Evolutionary conservation across 306 rosid genomes (phyloP), one percentile per base, ranked within the genome.

Genomic region (Gynostemma pentaphyllum): DNA sequence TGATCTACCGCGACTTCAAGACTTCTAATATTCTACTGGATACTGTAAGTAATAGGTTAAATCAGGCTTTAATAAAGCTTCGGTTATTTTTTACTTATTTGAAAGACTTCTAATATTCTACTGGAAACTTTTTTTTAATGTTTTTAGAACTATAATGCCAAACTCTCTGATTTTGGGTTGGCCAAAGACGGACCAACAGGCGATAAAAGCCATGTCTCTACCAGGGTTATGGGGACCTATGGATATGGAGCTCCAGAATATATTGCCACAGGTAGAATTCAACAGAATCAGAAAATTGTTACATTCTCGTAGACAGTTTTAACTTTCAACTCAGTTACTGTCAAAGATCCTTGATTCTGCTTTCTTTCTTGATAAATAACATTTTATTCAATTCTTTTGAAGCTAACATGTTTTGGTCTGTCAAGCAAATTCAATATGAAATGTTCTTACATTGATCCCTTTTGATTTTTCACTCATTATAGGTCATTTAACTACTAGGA

Each of bases 201-300:
- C 16, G 76, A 80, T 66, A 80, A 63, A 68, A 77, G 76, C 52
- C 85, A 85, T n/a, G 82, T 82, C 70, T 79, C 87, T 11, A 79
- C 82, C 66, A 75, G 85, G 72, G 77, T 71, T 48, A 78, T 78
- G 75, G 82, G 85, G 52, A 82, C 92, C 23, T 77, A 76, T n/a
- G n/a, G n/a, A 47, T 85, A 85, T 64, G 85, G 83, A 29, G 87
- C 88, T 47, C 92, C 92, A 9, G 92, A 82, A 42, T 85, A 85
- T 77, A 64, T 85, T 49, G 77, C 82, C 52, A 69, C 85, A 4
- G 87, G 92, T 85, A 80, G 19, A 48, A 53, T 51, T 70, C 66
- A 41, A 67, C 45, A 56, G 9, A 56, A 34, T 28, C 9, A 1
- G 28, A 56, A 19, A 56, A 22, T 46, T 46, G 16, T 46, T 24